Base-by-base conservation (phyloP, 257 asterid genomes). In the Buddleja alternifolia region DNA sequence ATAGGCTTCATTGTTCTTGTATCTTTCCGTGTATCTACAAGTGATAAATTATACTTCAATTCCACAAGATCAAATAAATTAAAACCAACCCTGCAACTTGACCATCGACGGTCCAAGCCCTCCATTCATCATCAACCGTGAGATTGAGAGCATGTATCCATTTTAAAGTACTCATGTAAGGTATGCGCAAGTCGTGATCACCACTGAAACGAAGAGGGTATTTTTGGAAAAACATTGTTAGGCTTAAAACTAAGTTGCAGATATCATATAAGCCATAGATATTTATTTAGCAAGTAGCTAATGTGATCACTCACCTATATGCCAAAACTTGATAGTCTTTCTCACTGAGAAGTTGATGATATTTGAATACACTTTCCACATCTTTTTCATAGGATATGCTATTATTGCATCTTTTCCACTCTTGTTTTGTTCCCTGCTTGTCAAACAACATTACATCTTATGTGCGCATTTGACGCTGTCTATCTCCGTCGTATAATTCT, bases 71-170 rank as follows among this genome's bases (percentile, higher is more conserved):
- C 9, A 8, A 25, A n/a, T 3, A 6, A 21, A 24, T 16, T 6
- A 11, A 66, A 50, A 20, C 71, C 17, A 1, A 79, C 87, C 90
- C 90, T 53, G 84, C 86, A 71, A 80, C 80, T 82, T 85, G 84
- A 3, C 63, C 81, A 6, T 73, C 48, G 11, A 80, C 74, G 1
- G 2, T 70, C 88, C 90, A 84, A 5, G 85, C 46, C 66, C 86
- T 78, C 89, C 89, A 84, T 0, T 32, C 54, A 4, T 79, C 81
- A 7, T 63, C 70, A 3, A 81, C 4, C 14, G 79, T 78, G 44
- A 84, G 61, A 51, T 78, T 78, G 14, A 84, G 72, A 6, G 21
- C 12, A 10, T 56, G 82, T 48, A 81, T 73, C 86, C 84, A 78
- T 67, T 73, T 68, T 37, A 78, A 66, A 5, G 86, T 81, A 67